Base-by-base conservation (phyloP, 2,329 filamentous ascomycete species). In the Grosmannia serpens region DNA sequence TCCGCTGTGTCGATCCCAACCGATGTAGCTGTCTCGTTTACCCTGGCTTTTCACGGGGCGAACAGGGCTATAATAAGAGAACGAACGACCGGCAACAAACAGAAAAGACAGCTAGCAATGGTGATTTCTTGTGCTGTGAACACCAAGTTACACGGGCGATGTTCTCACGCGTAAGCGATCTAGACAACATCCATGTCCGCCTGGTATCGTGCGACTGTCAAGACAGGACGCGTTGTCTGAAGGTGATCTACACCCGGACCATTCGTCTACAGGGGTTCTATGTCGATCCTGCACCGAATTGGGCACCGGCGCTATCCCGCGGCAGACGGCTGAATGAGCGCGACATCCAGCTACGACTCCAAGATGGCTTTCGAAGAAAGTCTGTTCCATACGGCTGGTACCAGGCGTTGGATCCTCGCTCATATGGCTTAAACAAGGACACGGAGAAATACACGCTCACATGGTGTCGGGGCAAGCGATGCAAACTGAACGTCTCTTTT, bases 1-100 rank as follows among this genome's bases (percentile, higher is more conserved):
- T 60, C 31, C 59, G 59, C 53, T 60, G 59, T 38, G 52, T 60
- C n/a, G 59, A 60, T 41, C 55, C 59, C 4, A 51, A 44, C n/a
- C 59, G 59, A 11, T 58, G 59, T 24, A 29, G 53, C 44, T 60
- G 55, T 26, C 59, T 60, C 7, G 4, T 46, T 17, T 60, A 60
- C 35, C 55, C 52, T 10, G 56, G 56, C 6, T 50, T 59, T 3
- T 22, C 15, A 24, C 35, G 24, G 22, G 22, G 56, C 11, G 0
- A n/a, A 20, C 24, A 9, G 24, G n/a, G n/a, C 53, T 17, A n/a
- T 1, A 4, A 9, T 20, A 27, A 9, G 33, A 35, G 33, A 9
- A 3, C 38, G 15, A 20, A 6, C 17, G 41, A 44, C n/a, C 17
- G 17, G n/a, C 15, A 22, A 44, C 13, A 44, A 3, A 44, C 17